These are phyloP conservation scores for Apostasia shenzhenica DNA, from an alignment of 106 monocot genomes.

Conservation along the genomic window DNA sequence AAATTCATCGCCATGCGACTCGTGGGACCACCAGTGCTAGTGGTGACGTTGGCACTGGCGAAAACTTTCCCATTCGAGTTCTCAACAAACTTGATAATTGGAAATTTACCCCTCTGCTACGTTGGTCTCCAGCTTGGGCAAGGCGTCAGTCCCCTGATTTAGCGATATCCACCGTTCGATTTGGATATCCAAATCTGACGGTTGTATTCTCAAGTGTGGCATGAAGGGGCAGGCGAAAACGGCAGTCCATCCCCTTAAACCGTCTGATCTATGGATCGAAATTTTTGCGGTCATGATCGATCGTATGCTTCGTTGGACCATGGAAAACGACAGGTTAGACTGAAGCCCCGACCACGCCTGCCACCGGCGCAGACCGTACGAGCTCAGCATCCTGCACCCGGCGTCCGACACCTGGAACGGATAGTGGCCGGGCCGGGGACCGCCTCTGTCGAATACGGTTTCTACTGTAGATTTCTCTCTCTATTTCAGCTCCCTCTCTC, in stretches of 20 bases:
- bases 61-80: too few relatives aligned
- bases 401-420: slow-evolving; percentile 1
- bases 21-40: too few relatives aligned
- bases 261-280: not conserved
- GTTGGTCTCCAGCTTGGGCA: too few relatives aligned
- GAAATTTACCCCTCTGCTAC: too few relatives aligned
- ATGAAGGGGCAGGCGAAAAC: not conserved
- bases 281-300: not conserved
- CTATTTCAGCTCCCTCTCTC: not conserved
- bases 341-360: slow-evolving; percentile 6
- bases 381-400: not conserved
- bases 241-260: not conserved
- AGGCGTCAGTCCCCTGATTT: not conserved
- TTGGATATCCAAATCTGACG: not conserved
- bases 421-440: not conserved
- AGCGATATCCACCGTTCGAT: not conserved
- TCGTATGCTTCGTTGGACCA: too few relatives aligned
- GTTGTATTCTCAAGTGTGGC: not conserved
- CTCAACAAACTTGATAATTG: too few relatives aligned
- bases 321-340: slow-evolving; percentile 1
- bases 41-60: too few relatives aligned
- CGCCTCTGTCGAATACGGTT: not conserved
- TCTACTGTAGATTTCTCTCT: slow-evolving; percentile 3
- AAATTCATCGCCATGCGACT: too few relatives aligned
- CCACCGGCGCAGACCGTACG: slow-evolving; percentile 6